A percentile compares a stretch with the other conserved stretches of the same genome.
phyloP scores from a whole-genome alignment of 768 basidiomycete species.

The Leccinum subtestaceum region DNA sequence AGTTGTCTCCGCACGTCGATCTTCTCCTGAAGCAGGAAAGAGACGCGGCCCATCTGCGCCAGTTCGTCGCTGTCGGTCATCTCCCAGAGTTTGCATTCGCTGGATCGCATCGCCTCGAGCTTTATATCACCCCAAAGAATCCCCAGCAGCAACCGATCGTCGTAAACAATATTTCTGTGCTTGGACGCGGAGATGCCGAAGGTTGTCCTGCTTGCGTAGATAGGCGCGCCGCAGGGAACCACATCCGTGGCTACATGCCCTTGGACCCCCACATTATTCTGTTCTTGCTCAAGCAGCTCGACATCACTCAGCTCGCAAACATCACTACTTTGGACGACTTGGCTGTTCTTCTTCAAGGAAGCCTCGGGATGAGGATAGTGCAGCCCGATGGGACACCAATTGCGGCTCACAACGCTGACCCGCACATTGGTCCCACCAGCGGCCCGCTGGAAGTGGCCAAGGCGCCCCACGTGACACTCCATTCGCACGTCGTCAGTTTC shows the following conservation, averaged over 20 bases:
- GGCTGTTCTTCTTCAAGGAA: background rate
- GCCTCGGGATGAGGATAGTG: constrained; percentile 14
- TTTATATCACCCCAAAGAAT: constrained; percentile 9
- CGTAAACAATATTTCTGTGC: constrained; percentile 15
- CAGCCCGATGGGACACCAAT: constrained; percentile 10
- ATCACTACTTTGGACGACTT: constrained; percentile 5
- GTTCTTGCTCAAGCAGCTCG: constrained; percentile 5
- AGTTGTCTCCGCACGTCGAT: background rate
- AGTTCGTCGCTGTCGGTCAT: constrained; percentile 3
- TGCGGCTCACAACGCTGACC: constrained; percentile 4
- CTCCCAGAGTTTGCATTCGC: constrained; percentile 18
- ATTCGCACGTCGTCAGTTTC: no score
- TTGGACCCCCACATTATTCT: constrained; percentile 16
- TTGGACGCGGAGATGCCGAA: constrained; percentile 8
- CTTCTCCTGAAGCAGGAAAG: constrained; percentile 6
- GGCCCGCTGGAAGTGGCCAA: no score
- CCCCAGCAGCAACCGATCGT: background rate
- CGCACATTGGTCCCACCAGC: background rate
- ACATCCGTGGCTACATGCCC: constrained; percentile 16
- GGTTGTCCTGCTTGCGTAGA: constrained; percentile 12
- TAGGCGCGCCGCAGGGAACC: constrained; percentile 10
- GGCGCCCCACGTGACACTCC: no score
- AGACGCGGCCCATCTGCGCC: background rate
- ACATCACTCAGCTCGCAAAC: background rate
- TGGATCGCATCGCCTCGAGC: constrained; percentile 22